Conservation (phyloP, 1,284 basidiomycete genomes). For the Ustilago trichophora region DNA sequence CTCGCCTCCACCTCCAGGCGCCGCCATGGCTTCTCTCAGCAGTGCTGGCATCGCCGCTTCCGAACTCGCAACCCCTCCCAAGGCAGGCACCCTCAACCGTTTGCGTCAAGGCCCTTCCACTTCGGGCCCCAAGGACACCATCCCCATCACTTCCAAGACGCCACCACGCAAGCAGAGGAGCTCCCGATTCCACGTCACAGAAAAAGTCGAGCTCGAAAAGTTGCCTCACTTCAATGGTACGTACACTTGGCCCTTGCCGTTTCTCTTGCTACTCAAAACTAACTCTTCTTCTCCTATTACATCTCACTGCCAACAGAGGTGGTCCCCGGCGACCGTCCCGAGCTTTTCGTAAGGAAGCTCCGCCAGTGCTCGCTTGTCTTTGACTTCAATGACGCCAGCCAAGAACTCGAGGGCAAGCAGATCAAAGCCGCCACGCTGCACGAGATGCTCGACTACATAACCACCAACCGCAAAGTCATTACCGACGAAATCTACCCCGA, state of each 20-base stretch:
- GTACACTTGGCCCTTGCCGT: conserved; percentile 62
- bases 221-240: conserved; percentile 90
- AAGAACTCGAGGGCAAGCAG: conserved; percentile 95
- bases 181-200: conserved; percentile 87
- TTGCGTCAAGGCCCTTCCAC: conserved; percentile 48
- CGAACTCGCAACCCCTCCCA: conserved; percentile 55
- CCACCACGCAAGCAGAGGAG: conserved; percentile 65
- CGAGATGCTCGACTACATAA: conserved; percentile 99
- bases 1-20: conserved; percentile 55
- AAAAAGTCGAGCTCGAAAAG: conserved; percentile 94
- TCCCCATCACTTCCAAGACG: conserved; percentile 62
- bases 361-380: conserved; percentile 96
- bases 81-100: conserved; percentile 55
- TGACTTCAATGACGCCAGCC: conserved; percentile 97
- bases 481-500: conserved; percentile 98
- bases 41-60: conserved; percentile 41
- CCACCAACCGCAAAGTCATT: conserved; percentile 93
- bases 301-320: conserved; percentile 75
- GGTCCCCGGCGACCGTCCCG: conserved; percentile 83
- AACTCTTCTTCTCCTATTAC: background rate
- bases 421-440: conserved; percentile 97
- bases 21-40: conserved; percentile 46
- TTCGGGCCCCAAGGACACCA: conserved; percentile 61
- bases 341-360: conserved; percentile 92
- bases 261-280: background rate